Evolutionary conservation across 139 green algal species (phyloP).

Genomic region (Coccomyxa sp.): DNA sequence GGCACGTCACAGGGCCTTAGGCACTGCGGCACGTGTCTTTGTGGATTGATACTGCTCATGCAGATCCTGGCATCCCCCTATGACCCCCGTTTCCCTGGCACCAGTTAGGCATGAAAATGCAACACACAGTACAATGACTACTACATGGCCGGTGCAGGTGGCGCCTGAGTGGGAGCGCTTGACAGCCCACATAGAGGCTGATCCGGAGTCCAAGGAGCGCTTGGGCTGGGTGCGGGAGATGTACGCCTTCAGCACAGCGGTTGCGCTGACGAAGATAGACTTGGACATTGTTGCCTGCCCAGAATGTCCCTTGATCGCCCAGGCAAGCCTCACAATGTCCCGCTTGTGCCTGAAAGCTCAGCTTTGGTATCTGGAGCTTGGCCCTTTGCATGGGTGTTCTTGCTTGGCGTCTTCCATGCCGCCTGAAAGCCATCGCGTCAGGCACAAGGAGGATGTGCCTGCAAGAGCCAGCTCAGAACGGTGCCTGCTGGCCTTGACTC

Average conservation of each 20-base stretch:
- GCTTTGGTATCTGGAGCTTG: no score
- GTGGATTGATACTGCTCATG: no score
- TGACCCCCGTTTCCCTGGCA: background rate
- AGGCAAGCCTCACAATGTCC: background rate
- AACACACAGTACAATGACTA: background rate
- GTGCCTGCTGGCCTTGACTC: no score
- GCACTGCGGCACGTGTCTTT: background rate
- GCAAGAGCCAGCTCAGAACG: no score
- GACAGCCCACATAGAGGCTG: conserved; percentile 71
- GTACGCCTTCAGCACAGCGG: conserved; percentile 71
- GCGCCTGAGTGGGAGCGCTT: conserved; percentile 72
- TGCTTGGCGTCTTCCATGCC: no score
- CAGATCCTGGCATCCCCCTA: background rate
- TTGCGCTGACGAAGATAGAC: conserved; percentile 18
- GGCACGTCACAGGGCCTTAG: conserved; percentile 13
- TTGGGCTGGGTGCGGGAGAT: conserved; percentile 83
- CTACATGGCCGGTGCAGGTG: conserved; percentile 23
- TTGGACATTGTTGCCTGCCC: background rate
- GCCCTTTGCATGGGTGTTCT: no score
- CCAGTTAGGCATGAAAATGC: background rate
- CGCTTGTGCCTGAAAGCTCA: no score
- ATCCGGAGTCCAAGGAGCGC: conserved; percentile 46
- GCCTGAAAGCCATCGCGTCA: no score
- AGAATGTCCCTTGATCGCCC: background rate
- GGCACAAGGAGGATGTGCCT: no score